Evolutionary conservation across 148 eudicot genomes (phyloP).

Genomic region (Pharnaceum exiguum): DNA sequence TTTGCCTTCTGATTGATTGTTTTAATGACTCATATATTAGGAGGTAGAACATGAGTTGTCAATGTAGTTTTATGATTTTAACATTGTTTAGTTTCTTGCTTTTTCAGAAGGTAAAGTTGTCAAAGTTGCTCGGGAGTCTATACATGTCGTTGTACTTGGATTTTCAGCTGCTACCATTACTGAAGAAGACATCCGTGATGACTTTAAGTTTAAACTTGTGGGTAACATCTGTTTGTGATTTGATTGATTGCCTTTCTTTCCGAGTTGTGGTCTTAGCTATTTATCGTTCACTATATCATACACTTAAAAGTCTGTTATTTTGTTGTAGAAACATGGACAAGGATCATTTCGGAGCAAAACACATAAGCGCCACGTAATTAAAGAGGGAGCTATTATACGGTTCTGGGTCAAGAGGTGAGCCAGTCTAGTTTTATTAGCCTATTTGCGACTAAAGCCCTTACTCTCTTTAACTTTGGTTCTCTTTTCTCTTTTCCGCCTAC

Average conservation of each 20-base stretch:
- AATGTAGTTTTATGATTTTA: too few relatives aligned
- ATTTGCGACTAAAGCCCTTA: not conserved
- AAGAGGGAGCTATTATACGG: slow-evolving; percentile 63
- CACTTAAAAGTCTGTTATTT: not conserved
- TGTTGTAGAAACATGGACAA: slow-evolving; percentile 55
- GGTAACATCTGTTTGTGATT: slow-evolving; percentile 12
- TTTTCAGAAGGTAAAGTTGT: slow-evolving; percentile 84
- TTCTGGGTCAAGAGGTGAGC: slow-evolving; percentile 74
- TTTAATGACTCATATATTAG: not conserved
- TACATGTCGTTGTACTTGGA: slow-evolving; percentile 82
- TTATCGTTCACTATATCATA: not conserved
- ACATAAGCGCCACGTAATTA: slow-evolving; percentile 59
- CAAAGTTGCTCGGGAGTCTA: slow-evolving; percentile 61
- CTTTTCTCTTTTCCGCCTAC: too few relatives aligned
- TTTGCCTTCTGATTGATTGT: not conserved
- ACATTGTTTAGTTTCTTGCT: not conserved
- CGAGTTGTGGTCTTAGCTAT: not conserved
- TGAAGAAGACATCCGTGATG: slow-evolving; percentile 72
- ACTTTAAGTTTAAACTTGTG: slow-evolving; percentile 61
- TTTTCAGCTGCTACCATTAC: slow-evolving; percentile 76
- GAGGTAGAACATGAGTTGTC: too few relatives aligned
- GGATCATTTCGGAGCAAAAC: slow-evolving; percentile 51
- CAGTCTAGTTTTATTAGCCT: not conserved
- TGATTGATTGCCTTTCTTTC: not conserved
- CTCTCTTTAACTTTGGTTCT: too few relatives aligned